phyloP scores from a whole-genome alignment of 257 asterid species.

The Scutellaria baicalensis region DNA sequence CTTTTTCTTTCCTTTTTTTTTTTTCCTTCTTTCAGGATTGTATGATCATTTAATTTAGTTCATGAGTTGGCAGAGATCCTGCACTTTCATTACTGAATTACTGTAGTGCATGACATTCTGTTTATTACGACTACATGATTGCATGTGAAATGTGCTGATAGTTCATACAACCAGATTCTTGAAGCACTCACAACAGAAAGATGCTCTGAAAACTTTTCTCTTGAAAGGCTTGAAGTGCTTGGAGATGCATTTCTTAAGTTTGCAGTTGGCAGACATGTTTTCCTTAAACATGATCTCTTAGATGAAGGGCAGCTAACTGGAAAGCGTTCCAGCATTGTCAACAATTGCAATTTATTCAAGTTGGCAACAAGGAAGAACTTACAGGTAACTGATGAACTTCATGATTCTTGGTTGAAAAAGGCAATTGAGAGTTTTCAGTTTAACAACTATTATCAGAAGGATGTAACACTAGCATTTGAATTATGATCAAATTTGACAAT shows the following conservation, averaged over 20 bases:
- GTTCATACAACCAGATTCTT: constrained; percentile 63
- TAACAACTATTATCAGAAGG: neutral
- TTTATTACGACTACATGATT: neutral
- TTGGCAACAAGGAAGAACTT: constrained; percentile 59
- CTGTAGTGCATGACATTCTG: neutral
- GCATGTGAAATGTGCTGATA: constrained; percentile 13
- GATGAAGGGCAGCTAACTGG: constrained; percentile 96
- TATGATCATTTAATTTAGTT: neutral
- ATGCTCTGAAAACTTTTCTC: constrained; percentile 75
- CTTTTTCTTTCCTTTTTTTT: neutral
- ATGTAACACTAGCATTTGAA: neutral
- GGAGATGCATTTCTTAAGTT: constrained; percentile 98
- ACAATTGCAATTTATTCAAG: constrained; percentile 61
- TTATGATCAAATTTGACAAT: neutral
- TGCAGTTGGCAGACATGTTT: constrained; percentile 86
- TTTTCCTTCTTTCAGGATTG: neutral
- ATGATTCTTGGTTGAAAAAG: neutral
- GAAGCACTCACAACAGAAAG: constrained; percentile 97
- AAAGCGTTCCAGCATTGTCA: constrained; percentile 80
- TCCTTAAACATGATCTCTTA: constrained; percentile 57
- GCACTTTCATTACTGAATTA: neutral
- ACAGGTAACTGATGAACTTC: constrained; percentile 50
- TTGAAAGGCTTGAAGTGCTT: constrained; percentile 97
- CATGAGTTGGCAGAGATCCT: neutral
- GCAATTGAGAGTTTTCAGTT: neutral